Base-by-base conservation (phyloP, 208 protist species). In the Acanthamoeba castellanii region DNA sequence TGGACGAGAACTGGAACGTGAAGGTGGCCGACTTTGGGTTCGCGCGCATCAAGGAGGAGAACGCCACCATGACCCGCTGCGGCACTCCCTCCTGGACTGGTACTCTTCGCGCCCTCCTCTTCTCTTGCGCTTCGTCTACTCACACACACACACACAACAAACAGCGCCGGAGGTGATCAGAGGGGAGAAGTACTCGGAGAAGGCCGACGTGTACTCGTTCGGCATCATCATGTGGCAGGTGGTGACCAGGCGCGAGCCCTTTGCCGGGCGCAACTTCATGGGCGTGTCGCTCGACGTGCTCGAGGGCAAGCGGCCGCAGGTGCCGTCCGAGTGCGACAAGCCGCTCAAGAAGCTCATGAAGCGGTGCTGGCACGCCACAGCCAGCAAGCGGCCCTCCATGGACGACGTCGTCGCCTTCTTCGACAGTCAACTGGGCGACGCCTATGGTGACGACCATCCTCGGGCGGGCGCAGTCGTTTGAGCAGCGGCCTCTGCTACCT, bases 1-100 rank as follows among this genome's bases (percentile, higher is more conserved):
- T 97, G 11, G 95, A 96, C 90, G 88, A 96, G 52, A 97, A 97
- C 78, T 88, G 76, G 92, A 66, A 90, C 42, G 93, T 97, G 42
- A 97, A 97, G 87, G 93, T 85, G 22, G 76, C 76, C 2, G 76
- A 85, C 76, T 85, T 85, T 85, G 76, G 76, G 32, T 85, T 85
- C 45, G 76, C 76, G 32, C 76, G 76, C 45, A 85, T 85, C 76
- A 45, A 55, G 30, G 76, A 85, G 45, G 76, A 85, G 45, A 85
- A 85, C 76, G 76, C 42, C 32, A 85, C 76, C 32, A 85, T 85
- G 76, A 85, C 76, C 5, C 76, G 76, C 45, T 85, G 76, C 45
- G 76, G 76, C 34, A 85, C 76, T 0, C 76, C 76, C 45, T 85
- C 8, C 45, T 85, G 76, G 76, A 85, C 76, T 27, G 66, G 66